Evolutionary conservation across 164 flowering plant species (phyloP).

Genomic region (Magnolia changhungtana): DNA sequence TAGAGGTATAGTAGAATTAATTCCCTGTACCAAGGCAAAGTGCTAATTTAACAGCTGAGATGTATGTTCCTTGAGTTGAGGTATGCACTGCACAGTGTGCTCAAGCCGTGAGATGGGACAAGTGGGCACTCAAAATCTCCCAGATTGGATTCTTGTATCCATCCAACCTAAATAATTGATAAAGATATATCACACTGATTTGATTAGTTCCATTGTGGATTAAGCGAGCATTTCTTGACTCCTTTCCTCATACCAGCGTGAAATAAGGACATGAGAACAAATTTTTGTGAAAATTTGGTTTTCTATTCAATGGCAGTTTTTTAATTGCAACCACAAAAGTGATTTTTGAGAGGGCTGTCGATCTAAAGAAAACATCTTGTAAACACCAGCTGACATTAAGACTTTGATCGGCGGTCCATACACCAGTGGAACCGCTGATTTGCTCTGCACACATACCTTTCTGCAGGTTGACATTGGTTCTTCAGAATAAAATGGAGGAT

Average conservation of each 20-base stretch:
- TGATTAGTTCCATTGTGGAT: no score
- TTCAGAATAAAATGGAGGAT: slow-evolving; percentile 62
- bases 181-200: no score
- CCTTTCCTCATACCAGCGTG: no score
- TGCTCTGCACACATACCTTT: slow-evolving; percentile 33
- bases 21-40: neutral
- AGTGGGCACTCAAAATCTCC: neutral
- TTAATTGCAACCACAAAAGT: neutral
- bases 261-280: no score
- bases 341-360: neutral
- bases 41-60: neutral
- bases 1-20: neutral
- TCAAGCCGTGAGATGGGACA: neutral
- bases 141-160: neutral
- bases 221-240: no score
- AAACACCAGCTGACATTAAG: neutral
- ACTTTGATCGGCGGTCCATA: neutral
- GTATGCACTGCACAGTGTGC: neutral
- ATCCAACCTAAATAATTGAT: no score
- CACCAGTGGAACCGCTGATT: neutral
- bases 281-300: no score
- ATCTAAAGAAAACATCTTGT: neutral
- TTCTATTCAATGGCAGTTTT: no score
- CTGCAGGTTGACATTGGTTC: slow-evolving; percentile 63
- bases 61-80: neutral